phyloP scores from a whole-genome alignment of 2,329 filamentous ascomycete genomes.

The Fusarium fujikuroi region DNA sequence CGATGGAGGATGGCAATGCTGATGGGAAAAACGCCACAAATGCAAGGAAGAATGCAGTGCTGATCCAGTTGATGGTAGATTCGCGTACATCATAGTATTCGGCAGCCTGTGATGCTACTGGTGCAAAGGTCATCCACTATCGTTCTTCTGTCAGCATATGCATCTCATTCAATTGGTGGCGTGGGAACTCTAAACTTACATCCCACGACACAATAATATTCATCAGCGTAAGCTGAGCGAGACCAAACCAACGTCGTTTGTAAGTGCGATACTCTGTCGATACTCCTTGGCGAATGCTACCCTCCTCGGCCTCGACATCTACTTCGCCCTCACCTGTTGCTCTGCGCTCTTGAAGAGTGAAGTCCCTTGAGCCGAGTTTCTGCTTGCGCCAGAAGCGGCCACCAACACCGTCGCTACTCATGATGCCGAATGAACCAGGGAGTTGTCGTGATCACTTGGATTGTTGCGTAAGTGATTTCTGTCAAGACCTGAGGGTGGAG shows the following conservation, averaged over 20 bases:
- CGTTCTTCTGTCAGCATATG: constrained; percentile 13
- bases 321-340: constrained; percentile 34
- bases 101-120: constrained; percentile 79
- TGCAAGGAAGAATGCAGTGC: constrained; percentile 85
- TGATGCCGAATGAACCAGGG: constrained; percentile 19
- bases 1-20: constrained; percentile 82
- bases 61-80: constrained; percentile 90
- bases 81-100: constrained; percentile 80
- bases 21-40: constrained; percentile 79
- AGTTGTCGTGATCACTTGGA: constrained; percentile 6
- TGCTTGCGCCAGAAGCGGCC: constrained; percentile 47
- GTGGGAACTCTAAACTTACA: constrained; percentile 66
- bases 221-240: constrained; percentile 83
- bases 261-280: constrained; percentile 65
- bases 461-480: constrained; percentile 11
- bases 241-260: constrained; percentile 88
- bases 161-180: neutral
- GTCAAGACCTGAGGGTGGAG: neutral
- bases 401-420: constrained; percentile 36
- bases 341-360: constrained; percentile 43
- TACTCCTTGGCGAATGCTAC: constrained; percentile 43
- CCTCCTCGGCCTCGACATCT: constrained; percentile 38
- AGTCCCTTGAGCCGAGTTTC: constrained; percentile 46
- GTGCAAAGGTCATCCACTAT: constrained; percentile 90
- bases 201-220: constrained; percentile 97